Evolutionary conservation across 345 rosid genomes (phyloP).

Genomic region (Acer saccharum): DNA sequence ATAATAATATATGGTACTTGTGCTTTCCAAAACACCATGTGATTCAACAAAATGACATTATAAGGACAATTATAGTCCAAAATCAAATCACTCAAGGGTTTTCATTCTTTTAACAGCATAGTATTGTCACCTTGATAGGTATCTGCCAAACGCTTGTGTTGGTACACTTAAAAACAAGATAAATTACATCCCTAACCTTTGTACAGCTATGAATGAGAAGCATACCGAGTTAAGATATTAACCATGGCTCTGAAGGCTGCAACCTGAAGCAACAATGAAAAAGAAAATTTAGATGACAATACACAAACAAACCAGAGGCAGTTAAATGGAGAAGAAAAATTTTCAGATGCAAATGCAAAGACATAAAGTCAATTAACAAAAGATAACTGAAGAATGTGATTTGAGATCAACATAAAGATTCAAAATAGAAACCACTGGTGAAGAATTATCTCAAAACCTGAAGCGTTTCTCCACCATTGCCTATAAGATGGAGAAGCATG

Average conservation of each 20-base stretch:
- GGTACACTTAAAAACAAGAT: background rate
- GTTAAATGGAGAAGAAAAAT: conserved; percentile 5
- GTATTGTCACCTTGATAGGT: background rate
- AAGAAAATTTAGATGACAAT: conserved; percentile 28
- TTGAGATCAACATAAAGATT: background rate
- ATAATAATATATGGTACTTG: background rate
- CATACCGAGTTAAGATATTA: conserved; percentile 91
- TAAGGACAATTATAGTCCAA: background rate
- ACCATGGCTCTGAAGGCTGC: conserved; percentile 99
- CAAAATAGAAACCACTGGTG: background rate
- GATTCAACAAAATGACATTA: background rate
- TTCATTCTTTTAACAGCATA: background rate
- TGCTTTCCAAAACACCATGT: background rate
- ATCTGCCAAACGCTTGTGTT: background rate
- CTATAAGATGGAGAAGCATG: conserved; percentile 98
- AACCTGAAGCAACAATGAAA: conserved; percentile 58
- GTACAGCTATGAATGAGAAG: conserved; percentile 12
- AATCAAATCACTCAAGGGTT: background rate
- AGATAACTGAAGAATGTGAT: background rate
- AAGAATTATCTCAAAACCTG: conserved; percentile 58
- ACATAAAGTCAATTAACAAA: background rate
- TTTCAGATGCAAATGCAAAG: conserved; percentile 8
- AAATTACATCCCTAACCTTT: background rate
- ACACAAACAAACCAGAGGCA: conserved; percentile 12
- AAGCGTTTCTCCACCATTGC: conserved; percentile 99